phyloP scores from a whole-genome alignment of 2,329 filamentous ascomycete genomes.

The Metarhizium anisopliae region DNA sequence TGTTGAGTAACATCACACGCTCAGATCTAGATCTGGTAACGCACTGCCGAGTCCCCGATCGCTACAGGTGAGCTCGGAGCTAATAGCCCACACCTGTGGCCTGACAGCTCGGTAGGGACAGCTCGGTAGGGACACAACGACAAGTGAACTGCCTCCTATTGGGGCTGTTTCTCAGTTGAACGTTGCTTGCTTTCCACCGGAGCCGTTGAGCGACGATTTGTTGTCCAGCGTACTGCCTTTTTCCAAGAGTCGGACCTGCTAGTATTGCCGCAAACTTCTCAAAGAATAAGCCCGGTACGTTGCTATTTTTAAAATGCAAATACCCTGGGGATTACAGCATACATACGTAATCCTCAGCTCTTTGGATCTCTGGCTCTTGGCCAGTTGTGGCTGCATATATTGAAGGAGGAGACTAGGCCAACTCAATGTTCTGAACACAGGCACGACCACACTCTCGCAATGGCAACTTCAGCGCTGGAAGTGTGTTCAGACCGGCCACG shows the following conservation, averaged over 20 bases:
- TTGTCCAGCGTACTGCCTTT: no score
- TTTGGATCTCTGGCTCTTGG: neutral
- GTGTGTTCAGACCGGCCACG: neutral
- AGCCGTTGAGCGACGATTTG: no score
- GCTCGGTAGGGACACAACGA: no score
- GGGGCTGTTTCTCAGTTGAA: no score
- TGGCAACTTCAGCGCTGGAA: neutral
- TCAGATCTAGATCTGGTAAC: neutral
- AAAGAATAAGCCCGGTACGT: no score
- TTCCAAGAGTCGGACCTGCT: no score
- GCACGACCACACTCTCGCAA: neutral
- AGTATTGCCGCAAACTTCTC: no score
- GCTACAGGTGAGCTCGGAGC: neutral
- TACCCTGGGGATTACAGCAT: neutral
- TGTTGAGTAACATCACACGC: neutral
- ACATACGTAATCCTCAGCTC: neutral
- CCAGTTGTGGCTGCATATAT: neutral
- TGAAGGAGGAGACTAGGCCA: no score
- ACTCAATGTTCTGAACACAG: neutral
- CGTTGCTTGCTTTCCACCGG: no score
- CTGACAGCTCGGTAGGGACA: neutral
- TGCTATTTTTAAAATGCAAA: no score
- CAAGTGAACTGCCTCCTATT: no score
- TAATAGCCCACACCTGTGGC: no score
- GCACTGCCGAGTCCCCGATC: neutral